Conservation (phyloP, 352 stramenopile genomes). For the Phytophthora idaei region DNA sequence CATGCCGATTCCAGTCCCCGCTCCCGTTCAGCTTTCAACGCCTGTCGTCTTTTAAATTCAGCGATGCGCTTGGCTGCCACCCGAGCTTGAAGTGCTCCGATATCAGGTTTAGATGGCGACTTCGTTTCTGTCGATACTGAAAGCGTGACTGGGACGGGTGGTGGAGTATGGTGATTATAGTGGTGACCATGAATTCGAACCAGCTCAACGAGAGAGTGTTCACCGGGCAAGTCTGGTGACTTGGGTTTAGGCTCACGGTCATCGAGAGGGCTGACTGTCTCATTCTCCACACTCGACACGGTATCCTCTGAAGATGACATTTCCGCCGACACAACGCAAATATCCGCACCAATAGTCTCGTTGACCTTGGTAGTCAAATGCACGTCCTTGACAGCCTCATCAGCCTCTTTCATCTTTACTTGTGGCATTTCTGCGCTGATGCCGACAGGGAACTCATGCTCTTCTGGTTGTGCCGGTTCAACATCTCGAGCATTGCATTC, state of each 20-base stretch:
- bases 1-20: constrained; percentile 12
- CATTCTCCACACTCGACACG: constrained; percentile 5
- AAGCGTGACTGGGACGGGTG: constrained; percentile 8
- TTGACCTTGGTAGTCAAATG: constrained; percentile 5
- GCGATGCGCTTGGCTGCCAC: constrained; percentile 27
- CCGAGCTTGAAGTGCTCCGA: constrained; percentile 24
- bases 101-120: constrained; percentile 1
- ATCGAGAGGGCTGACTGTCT: not conserved
- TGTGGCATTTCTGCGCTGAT: not conserved
- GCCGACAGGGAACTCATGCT: not conserved
- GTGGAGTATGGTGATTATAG: constrained; percentile 6
- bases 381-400: not conserved
- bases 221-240: not conserved
- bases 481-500: constrained; percentile 14
- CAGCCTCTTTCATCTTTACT: not conserved
- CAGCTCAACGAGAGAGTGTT: not conserved
- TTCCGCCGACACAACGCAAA: constrained; percentile 1
- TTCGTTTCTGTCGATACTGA: not conserved
- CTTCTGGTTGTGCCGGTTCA: constrained; percentile 11
- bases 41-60: constrained; percentile 15
- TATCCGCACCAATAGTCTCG: not conserved
- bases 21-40: constrained; percentile 13
- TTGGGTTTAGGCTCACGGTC: not conserved
- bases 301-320: constrained; percentile 13
- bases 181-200: constrained; percentile 23